Percentiles rank a stretch among this genome's conserved stretches.
Evolutionary conservation across 148 eudicot genomes (phyloP).

Genomic region (Tetragonia tetragonoides): DNA sequence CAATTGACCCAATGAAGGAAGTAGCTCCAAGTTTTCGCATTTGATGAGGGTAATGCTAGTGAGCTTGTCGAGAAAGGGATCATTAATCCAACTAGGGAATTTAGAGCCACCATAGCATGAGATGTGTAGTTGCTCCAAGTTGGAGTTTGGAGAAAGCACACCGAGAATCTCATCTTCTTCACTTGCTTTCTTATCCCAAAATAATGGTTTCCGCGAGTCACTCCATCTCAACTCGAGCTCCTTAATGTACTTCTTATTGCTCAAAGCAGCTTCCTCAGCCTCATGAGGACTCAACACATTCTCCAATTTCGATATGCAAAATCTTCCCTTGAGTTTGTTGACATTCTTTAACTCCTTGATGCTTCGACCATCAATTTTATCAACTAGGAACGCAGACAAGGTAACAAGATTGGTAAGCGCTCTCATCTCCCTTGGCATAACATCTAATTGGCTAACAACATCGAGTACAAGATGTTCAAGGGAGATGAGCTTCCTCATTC

Average conservation of each 20-base stretch:
- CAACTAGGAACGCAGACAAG: slow-evolving; percentile 13
- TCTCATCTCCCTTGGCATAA: slow-evolving; percentile 16
- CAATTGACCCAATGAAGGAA: not conserved
- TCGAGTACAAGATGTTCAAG: slow-evolving; percentile 15
- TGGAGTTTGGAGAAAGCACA: not conserved
- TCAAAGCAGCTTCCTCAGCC: slow-evolving; percentile 3
- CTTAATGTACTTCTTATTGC: not conserved
- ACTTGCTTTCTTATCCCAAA: no score
- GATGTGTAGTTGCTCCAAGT: slow-evolving; percentile 8
- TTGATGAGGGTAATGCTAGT: slow-evolving; percentile 10
- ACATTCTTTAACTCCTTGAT: slow-evolving; percentile 16
- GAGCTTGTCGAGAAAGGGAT: not conserved
- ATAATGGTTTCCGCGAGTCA: no score
- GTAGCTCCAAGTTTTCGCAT: not conserved
- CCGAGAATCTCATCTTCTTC: not conserved
- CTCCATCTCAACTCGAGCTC: slow-evolving; percentile 20
- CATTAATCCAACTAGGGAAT: slow-evolving; percentile 10
- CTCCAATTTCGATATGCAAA: slow-evolving; percentile 13
- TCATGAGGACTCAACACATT: not conserved
- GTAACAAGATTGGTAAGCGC: slow-evolving; percentile 15
- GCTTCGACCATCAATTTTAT: not conserved
- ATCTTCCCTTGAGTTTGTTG: slow-evolving; percentile 8
- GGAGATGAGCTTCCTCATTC: not conserved
- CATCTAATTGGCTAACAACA: not conserved
- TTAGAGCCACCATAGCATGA: slow-evolving; percentile 5